Base-by-base conservation (phyloP, 176 grass and related monocot species). In the Stipa capillata region DNA sequence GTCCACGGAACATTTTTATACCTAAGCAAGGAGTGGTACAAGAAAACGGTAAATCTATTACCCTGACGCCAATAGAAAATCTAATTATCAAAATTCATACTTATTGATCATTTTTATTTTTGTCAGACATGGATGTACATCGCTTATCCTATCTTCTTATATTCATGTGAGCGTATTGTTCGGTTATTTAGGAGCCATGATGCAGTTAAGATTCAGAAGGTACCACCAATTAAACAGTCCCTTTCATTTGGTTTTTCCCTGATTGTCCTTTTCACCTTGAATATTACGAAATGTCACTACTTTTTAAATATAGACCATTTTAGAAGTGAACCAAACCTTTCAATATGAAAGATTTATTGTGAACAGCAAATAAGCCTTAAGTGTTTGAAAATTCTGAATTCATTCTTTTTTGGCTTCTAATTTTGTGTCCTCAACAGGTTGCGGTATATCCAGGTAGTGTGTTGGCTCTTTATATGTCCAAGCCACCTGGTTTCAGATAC, bases 121-220 rank as follows among this genome's bases (percentile, higher is more conserved):
- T 82, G 32, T 63, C 87, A 97, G 94, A 97, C 94, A 13, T 97
- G 94, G 94, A 97, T 97, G 91, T 97, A 97, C 61, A 74, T 97
- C 14, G 87, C 94, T 85, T 82, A 92, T 74, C 94, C 94, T 49
- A 75, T 92, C n/a, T 29, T 92, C 49, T 55, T 97, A 48, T 97
- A 94, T 89, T 79, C 62, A 34, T 71, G 82, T 44, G 94, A 97
- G 84, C 84, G 94, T 5, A 72, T 90, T 79, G 21, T 97, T 79
- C 83, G 94, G 75, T 77, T 88, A 59, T 91, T 94, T 51, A 91
- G 94, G 82, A 90, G 88, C 63, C 89, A 91, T 82, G 87, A 85
- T 35, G 85, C 94, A 14, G 94, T 97, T 71, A 79, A 72, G 64
- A 94, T 94, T 73, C 86, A 90, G 77, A 97, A 93, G 88, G 92